A percentile compares a stretch with the other conserved stretches of the same genome.
phyloP scores from a whole-genome alignment of 208 protist species.

The Trypanosoma boissoni region DNA sequence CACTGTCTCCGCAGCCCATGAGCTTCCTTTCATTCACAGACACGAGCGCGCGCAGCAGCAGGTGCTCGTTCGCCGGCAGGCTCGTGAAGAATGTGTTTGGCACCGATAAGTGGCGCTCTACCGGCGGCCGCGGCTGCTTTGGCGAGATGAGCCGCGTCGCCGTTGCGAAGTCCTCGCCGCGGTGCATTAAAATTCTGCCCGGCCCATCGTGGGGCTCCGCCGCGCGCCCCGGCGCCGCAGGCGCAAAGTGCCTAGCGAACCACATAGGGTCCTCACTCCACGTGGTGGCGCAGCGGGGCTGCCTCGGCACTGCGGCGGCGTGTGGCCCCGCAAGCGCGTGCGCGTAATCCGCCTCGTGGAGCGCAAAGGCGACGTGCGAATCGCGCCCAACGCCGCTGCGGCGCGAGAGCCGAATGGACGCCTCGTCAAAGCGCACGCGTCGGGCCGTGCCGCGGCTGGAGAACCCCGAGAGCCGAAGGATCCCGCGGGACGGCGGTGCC shows the following conservation, averaged over 20 bases:
- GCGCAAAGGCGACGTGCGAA: slow-evolving; percentile 4
- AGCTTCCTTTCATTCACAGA: neutral
- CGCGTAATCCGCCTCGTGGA: neutral
- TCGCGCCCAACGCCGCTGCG: slow-evolving; percentile 12
- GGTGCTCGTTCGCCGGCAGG: slow-evolving; percentile 26
- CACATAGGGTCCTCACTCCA: slow-evolving; percentile 66
- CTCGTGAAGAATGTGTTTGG: neutral
- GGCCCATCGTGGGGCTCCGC: neutral
- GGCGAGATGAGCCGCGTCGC: neutral
- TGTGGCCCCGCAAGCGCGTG: neutral
- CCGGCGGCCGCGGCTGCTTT: too few species aligned
- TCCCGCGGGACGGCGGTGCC: slow-evolving; percentile 4
- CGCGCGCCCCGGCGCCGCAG: neutral
- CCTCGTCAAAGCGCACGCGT: slow-evolving; percentile 39
- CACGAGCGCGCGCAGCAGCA: slow-evolving; percentile 27
- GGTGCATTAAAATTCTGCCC: neutral
- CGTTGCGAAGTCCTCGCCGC: neutral
- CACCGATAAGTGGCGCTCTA: too few species aligned
- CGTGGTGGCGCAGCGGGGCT: neutral
- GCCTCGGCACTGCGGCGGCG: neutral
- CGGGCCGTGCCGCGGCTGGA: neutral
- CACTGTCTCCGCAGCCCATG: neutral
- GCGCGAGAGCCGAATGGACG: neutral
- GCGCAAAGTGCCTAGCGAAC: slow-evolving; percentile 60
- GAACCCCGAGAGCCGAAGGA: slow-evolving; percentile 10